Evolutionary conservation across 108 stramenopile genomes (phyloP), one percentile per base, ranked within the genome.

Genomic region (Skeletonema potamos): DNA sequence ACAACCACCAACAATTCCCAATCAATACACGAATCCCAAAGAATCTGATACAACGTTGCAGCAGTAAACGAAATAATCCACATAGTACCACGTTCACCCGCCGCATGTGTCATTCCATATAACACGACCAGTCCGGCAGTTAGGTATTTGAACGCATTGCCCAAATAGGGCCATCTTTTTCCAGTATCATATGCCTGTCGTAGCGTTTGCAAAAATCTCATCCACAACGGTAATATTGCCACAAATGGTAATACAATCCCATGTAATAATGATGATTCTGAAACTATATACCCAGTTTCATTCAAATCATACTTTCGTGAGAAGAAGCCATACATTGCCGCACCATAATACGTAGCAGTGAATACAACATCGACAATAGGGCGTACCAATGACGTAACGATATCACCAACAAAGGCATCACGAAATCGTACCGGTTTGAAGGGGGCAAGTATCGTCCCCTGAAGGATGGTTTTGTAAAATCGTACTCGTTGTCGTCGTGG

Each of bases 91-190:
- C 85, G 56, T 27, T 89, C 74, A n/a, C 81, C 82, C 54, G 92
- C 90, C 18, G 89, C 78, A 81, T 96, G 92, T 13, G 87, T 89
- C 87, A 93, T 92, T 17, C 89, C 95, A 59, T 92, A 96, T 15
- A 96, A 65, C 28, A 93, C 81, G 6, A 96, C 89, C 32, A 91
- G 51, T 32, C 87, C 79, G 0, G 95, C 89, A 5, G 84, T 81
- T 6, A 91, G 63, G 58, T 96, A 92, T 74, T 96, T 96, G 62
- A 91, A 70, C 7, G 92, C 76, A 72, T 96, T 91, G n/a, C 88
- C 95, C 18, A 88, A 70, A 70, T 91, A 74, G 1, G 95, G 95
- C 95, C 95, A 96, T 51, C 92, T 44, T 54, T 89, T 82, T 27
- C 86, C 80, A 4, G 67, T 58, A 68, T 96, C 95, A 69, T 88